phyloP scores from a whole-genome alignment of 257 asterid species.

The Nicotiana attenuata region DNA sequence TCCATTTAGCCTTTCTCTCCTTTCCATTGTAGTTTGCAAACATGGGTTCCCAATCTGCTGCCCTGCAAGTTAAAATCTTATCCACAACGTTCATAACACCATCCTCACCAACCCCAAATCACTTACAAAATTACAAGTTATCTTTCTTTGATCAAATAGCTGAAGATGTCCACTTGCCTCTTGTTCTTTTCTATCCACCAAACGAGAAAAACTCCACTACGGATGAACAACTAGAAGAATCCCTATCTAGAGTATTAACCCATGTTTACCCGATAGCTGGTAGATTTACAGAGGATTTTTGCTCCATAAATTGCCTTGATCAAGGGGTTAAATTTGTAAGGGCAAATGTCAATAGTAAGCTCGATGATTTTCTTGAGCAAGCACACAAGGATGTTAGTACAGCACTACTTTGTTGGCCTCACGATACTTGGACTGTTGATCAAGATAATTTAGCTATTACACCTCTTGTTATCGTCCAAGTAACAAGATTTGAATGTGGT shows the following conservation, averaged over 20 bases:
- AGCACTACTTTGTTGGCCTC: not conserved
- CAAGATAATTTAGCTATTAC: not conserved
- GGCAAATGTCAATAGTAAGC: not conserved
- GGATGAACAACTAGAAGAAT: slow-evolving; percentile 12
- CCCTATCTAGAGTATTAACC: slow-evolving; percentile 23
- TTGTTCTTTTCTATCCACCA: slow-evolving; percentile 29
- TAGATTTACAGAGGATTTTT: slow-evolving; percentile 5
- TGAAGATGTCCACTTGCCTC: slow-evolving; percentile 10
- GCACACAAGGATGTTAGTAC: not conserved
- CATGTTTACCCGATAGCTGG: slow-evolving; percentile 26
- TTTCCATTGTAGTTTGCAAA: not conserved
- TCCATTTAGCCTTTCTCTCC: not conserved
- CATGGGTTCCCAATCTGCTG: not conserved
- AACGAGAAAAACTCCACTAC: not conserved
- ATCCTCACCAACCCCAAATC: slow-evolving; percentile 36
- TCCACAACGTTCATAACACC: slow-evolving; percentile 28
- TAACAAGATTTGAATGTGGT: slow-evolving; percentile 11
- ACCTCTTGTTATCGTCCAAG: slow-evolving; percentile 7
- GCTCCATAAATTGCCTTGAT: slow-evolving; percentile 28
- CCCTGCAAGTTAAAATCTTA: not conserved
- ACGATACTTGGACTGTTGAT: not conserved
- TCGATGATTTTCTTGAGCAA: not conserved
- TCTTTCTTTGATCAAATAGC: slow-evolving; percentile 40
- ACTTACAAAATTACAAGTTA: slow-evolving; percentile 17
- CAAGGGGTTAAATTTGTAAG: slow-evolving; percentile 30